Evolutionary conservation across 495 filamentous ascomycete species (phyloP).

Genomic region (Penicillium fimorum): DNA sequence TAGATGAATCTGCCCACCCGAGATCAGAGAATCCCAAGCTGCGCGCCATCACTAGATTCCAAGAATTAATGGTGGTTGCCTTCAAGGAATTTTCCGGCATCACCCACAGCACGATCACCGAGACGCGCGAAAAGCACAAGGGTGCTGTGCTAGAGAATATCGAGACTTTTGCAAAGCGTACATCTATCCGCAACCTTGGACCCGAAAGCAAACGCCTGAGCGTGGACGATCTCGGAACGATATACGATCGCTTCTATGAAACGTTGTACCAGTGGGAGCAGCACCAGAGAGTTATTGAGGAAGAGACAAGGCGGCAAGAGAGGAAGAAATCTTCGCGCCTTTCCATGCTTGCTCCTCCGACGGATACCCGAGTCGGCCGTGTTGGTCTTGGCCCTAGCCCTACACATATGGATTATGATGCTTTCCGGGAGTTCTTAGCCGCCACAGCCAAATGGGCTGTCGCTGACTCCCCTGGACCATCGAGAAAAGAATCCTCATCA

Average conservation of each 20-base stretch:
- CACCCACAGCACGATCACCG: constrained; percentile 85
- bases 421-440: constrained; percentile 89
- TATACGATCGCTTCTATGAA: constrained; percentile 92
- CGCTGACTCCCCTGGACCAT: constrained; percentile 67
- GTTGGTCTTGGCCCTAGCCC: constrained; percentile 86
- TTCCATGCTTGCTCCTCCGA: constrained; percentile 41
- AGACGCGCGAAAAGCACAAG: constrained; percentile 88
- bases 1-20: constrained; percentile 95
- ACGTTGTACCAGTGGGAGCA: constrained; percentile 89
- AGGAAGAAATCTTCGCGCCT: constrained; percentile 54
- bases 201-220: constrained; percentile 90
- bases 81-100: constrained; percentile 97
- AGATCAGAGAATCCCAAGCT: constrained; percentile 91
- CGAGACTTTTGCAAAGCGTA: constrained; percentile 94
- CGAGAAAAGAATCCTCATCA: constrained; percentile 52
- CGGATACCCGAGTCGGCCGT: constrained; percentile 58
- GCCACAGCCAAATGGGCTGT: constrained; percentile 88
- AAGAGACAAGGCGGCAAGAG: constrained; percentile 61
- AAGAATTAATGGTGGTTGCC: constrained; percentile 97
- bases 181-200: constrained; percentile 91
- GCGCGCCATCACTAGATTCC: constrained; percentile 88
- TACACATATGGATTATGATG: constrained; percentile 93
- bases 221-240: constrained; percentile 76
- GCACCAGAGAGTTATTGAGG: constrained; percentile 70
- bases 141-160: constrained; percentile 89